Evolutionary conservation across 306 rosid species (phyloP).

Genomic region (Cucurbita moschata): DNA sequence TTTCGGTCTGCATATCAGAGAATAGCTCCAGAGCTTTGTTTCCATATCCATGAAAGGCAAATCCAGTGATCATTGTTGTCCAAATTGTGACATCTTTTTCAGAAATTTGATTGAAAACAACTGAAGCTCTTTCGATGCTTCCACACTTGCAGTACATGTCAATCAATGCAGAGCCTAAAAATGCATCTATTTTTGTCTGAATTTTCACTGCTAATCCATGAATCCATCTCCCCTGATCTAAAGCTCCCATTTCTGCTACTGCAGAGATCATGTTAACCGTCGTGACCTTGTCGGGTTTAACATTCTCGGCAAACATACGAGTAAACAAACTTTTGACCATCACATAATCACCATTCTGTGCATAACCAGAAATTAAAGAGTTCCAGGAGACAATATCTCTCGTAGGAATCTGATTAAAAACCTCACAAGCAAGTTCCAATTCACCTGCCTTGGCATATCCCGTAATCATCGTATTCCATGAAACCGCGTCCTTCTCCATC

Average conservation of each 20-base stretch:
- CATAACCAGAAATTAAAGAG: conserved; percentile 34
- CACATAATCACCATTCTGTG: conserved; percentile 19
- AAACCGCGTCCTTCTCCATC: conserved; percentile 27
- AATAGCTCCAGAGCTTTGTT: conserved; percentile 30
- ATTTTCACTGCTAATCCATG: conserved; percentile 30
- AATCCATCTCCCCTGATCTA: conserved; percentile 33
- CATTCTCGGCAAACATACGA: conserved; percentile 17
- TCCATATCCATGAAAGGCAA: conserved; percentile 43
- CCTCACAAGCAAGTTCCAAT: conserved; percentile 22
- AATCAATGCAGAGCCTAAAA: conserved; percentile 33
- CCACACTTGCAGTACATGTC: conserved; percentile 55
- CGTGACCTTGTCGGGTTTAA: conserved; percentile 28
- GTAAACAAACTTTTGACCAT: conserved; percentile 17
- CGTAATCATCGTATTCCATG: conserved; percentile 41
- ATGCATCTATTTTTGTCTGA: conserved; percentile 24
- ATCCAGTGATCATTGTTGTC: conserved; percentile 48
- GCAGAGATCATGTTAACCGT: conserved; percentile 30
- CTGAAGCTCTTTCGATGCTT: conserved; percentile 25
- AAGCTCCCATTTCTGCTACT: conserved; percentile 33
- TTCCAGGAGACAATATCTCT: conserved; percentile 50
- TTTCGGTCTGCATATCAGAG: conserved; percentile 24
- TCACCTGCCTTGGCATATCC: conserved; percentile 38
- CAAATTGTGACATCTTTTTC: conserved; percentile 28
- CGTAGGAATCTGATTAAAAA: conserved; percentile 31
- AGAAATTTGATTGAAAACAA: conserved; percentile 23